Conservation (phyloP, 805 yeast species). For the Pichia occidentalis region DNA sequence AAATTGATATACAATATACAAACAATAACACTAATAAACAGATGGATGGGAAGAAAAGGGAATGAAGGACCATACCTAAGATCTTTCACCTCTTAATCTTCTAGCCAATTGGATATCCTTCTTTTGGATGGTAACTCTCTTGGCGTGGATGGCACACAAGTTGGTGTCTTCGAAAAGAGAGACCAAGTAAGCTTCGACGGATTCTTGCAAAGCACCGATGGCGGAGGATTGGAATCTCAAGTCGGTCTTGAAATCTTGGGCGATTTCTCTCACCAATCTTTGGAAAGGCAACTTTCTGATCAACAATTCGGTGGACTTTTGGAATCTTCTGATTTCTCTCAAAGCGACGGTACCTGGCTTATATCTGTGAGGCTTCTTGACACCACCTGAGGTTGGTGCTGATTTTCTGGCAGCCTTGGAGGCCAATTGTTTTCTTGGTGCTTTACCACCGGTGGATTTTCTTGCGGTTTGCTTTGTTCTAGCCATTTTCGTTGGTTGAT, state of each 20-base stretch:
- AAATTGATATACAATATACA: neutral
- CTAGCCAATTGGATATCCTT: constrained; percentile 97
- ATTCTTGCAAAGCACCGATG: constrained; percentile 95
- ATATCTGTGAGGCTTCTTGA: constrained; percentile 91
- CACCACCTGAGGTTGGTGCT: constrained; percentile 90
- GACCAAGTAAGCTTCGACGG: constrained; percentile 96
- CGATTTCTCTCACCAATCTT: constrained; percentile 92
- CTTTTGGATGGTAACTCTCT: constrained; percentile 98
- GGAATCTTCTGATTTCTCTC: constrained; percentile 97
- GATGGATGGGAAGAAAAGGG: neutral
- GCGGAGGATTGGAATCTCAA: constrained; percentile 97
- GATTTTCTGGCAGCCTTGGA: constrained; percentile 92
- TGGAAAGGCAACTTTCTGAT: constrained; percentile 97
- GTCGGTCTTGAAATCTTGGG: constrained; percentile 89
- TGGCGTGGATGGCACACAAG: constrained; percentile 98
- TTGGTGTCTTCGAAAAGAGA: constrained; percentile 96
- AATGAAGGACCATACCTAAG: constrained; percentile 35
- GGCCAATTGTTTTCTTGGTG: constrained; percentile 90
- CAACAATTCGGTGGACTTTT: constrained; percentile 89
- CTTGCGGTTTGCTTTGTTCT: constrained; percentile 93
- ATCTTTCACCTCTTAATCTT: constrained; percentile 96
- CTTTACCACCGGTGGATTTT: constrained; percentile 94
- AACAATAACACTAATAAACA: neutral
- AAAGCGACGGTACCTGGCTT: constrained; percentile 96
- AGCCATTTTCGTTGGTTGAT: constrained; percentile 47